Percentiles rank a stretch among this genome's conserved stretches.
Evolutionary conservation across 2,329 filamentous ascomycete species (phyloP).

Genomic region (Keithomyces neogunnii): DNA sequence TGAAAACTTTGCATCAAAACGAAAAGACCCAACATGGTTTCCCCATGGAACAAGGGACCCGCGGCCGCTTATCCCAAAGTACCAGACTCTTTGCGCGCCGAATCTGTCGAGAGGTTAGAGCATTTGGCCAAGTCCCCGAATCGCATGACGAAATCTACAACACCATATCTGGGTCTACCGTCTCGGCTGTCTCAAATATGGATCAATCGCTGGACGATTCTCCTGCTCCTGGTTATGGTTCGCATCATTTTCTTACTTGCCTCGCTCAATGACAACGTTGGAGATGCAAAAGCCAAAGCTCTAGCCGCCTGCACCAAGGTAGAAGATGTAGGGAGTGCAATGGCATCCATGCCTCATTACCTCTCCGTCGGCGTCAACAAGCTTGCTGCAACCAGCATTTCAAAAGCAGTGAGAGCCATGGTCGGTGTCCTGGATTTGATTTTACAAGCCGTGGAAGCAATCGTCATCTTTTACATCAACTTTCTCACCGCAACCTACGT

Average conservation of each 20-base stretch:
- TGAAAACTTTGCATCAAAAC: neutral
- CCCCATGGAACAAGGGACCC: slow-evolving; percentile 23
- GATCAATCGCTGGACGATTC: slow-evolving; percentile 95
- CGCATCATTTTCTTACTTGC: slow-evolving; percentile 70
- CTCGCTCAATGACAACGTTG: slow-evolving; percentile 65
- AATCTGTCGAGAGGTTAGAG: slow-evolving; percentile 26
- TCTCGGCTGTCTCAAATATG: slow-evolving; percentile 90
- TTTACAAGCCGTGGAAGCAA: slow-evolving; percentile 74
- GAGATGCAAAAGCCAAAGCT: slow-evolving; percentile 69
- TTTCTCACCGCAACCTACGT: slow-evolving; percentile 84
- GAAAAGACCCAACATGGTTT: slow-evolving; percentile 27
- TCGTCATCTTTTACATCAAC: slow-evolving; percentile 88
- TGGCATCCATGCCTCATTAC: slow-evolving; percentile 98
- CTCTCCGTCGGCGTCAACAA: slow-evolving; percentile 83
- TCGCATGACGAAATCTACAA: slow-evolving; percentile 46
- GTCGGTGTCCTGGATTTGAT: slow-evolving; percentile 71
- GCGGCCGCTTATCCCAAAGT: slow-evolving; percentile 26
- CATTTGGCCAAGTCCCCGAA: neutral
- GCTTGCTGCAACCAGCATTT: slow-evolving; percentile 70
- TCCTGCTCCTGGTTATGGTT: slow-evolving; percentile 77
- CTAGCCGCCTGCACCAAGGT: slow-evolving; percentile 85
- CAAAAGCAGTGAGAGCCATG: slow-evolving; percentile 70
- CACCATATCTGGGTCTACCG: slow-evolving; percentile 84
- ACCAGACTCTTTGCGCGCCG: slow-evolving; percentile 27
- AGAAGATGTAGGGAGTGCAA: slow-evolving; percentile 84